Conservation (phyloP, 306 rosid species). For the Lotus japonicus region DNA sequence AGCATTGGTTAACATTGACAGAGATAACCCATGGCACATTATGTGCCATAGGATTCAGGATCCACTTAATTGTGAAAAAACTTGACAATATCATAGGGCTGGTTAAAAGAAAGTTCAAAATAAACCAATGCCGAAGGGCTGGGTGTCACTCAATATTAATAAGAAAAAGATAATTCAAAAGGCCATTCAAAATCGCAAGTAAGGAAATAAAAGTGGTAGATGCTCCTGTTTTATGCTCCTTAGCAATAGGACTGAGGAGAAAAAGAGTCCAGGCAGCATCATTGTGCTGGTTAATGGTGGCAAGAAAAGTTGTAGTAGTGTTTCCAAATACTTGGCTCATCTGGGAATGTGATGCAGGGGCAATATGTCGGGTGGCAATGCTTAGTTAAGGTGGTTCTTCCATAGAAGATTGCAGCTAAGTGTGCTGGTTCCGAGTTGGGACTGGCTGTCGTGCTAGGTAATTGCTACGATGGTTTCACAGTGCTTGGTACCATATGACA, state of each 20-base stretch:
- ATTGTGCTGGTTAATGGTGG: not conserved
- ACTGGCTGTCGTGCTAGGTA: not conserved
- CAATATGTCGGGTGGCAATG: not conserved
- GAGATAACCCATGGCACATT: not conserved
- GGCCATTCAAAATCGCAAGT: no score
- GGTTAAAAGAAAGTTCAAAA: not conserved
- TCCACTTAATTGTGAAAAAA: no score
- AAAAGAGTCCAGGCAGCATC: not conserved
- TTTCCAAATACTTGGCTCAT: not conserved
- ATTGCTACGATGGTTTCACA: no score
- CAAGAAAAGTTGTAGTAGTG: not conserved
- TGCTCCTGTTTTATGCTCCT: no score
- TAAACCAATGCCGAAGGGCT: no score
- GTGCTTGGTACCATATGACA: not conserved
- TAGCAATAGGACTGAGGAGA: not conserved
- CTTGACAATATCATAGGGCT: no score
- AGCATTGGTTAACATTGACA: not conserved
- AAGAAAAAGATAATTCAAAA: no score
- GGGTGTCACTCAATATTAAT: no score
- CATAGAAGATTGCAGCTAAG: not conserved
- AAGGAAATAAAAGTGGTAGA: no score
- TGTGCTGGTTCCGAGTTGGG: not conserved
- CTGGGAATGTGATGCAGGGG: not conserved
- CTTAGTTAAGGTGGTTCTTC: not conserved
- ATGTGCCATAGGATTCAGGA: no score